Conservation (phyloP, 2,329 filamentous ascomycete species). For the Penicillium digitatum region DNA sequence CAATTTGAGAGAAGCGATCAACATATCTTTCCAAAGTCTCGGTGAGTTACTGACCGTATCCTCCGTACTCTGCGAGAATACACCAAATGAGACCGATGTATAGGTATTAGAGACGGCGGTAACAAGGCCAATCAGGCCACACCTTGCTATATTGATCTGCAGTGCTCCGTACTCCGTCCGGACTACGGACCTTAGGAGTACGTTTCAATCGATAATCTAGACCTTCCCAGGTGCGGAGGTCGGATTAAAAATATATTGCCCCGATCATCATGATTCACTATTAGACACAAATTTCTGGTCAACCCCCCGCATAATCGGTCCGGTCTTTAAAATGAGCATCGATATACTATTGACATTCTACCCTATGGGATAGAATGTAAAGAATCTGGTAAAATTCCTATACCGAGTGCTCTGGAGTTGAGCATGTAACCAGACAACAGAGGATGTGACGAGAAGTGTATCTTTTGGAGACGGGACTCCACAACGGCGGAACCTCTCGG, state of each 20-base stretch:
- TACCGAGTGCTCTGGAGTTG: background rate
- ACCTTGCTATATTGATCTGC: background rate
- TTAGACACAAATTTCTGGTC: no score
- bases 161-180: background rate
- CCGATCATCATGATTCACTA: background rate
- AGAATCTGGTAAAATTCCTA: background rate
- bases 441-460: background rate
- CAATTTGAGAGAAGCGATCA: no score
- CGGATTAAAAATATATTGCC: no score
- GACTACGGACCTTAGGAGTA: background rate
- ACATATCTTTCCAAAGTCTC: no score
- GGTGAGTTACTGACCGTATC: no score
- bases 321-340: background rate
- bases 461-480: constrained; percentile 11
- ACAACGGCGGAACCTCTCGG: constrained; percentile 13
- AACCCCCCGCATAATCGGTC: background rate
- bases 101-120: background rate
- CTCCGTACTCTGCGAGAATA: no score
- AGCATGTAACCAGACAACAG: no score
- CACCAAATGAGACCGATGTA: no score
- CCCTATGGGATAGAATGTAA: background rate
- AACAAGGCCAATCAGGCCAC: background rate
- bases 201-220: background rate
- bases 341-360: background rate
- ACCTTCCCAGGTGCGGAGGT: no score